Conservation (phyloP, 805 yeast genomes). For the Trichomonascus vanleenenianus region DNA sequence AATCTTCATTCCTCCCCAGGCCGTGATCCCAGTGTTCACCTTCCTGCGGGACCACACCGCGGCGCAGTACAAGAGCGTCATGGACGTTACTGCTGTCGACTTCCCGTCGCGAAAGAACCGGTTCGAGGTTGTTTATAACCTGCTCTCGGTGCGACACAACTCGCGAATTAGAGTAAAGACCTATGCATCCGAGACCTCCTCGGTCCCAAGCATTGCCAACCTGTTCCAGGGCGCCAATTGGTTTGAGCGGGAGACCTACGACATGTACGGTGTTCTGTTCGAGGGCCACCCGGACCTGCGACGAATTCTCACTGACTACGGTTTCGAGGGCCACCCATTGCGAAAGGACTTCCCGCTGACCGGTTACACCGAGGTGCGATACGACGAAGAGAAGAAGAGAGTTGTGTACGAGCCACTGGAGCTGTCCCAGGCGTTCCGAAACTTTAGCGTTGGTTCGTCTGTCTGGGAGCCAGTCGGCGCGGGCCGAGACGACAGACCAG, state of each 20-base stretch:
- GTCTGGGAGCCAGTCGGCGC: constrained; percentile 91
- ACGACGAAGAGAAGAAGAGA: constrained; percentile 86
- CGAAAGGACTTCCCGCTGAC: constrained; percentile 91
- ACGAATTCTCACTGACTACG: constrained; percentile 86
- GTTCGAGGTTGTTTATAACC: constrained; percentile 80
- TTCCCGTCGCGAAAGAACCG: constrained; percentile 77
- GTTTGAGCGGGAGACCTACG: constrained; percentile 87
- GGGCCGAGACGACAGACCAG: constrained; percentile 77
- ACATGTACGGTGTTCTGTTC: constrained; percentile 78
- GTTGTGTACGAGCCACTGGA: constrained; percentile 85
- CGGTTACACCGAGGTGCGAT: constrained; percentile 84
- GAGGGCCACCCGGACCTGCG: constrained; percentile 87
- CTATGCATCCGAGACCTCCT: constrained; percentile 71
- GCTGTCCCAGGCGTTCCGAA: constrained; percentile 87
- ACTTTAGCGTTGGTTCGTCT: constrained; percentile 79
- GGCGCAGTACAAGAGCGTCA: constrained; percentile 66
- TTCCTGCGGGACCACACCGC: constrained; percentile 74
- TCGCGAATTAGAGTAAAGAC: constrained; percentile 85
- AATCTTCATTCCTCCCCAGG: constrained; percentile 66
- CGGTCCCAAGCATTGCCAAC: constrained; percentile 73
- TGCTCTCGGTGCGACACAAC: constrained; percentile 74
- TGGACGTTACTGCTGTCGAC: constrained; percentile 83
- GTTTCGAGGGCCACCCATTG: constrained; percentile 86
- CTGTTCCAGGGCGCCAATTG: constrained; percentile 77
- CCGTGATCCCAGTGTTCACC: constrained; percentile 59